Percentiles rank a stretch among this genome's conserved stretches.
Evolutionary conservation across 2,329 filamentous ascomycete species (phyloP).

Genomic region (Verticillium albo-atrum): DNA sequence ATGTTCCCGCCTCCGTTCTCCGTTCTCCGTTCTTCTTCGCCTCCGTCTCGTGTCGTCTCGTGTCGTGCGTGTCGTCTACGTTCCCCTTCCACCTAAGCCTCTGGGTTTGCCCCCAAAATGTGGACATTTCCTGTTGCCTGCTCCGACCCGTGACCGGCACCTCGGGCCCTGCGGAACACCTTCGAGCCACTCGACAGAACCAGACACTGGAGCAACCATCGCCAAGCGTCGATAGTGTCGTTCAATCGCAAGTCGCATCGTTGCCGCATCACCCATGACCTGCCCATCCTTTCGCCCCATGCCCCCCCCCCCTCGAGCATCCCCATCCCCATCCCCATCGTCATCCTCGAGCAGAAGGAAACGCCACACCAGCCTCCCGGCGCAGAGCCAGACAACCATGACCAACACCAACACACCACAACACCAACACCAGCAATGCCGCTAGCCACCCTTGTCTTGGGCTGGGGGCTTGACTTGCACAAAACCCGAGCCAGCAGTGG

Average conservation of each 20-base stretch:
- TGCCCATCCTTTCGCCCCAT: neutral
- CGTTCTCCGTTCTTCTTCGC: neutral
- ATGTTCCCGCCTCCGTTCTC: neutral
- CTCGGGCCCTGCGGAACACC: neutral
- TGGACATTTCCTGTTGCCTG: neutral
- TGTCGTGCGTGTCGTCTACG: neutral
- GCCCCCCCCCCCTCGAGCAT: too few relatives aligned
- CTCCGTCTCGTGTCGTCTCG: too few relatives aligned
- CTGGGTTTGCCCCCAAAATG: neutral
- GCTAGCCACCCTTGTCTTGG: neutral
- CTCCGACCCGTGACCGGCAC: neutral
- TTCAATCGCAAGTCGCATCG: too few relatives aligned
- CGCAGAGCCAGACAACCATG: too few relatives aligned
- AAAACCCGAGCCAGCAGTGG: neutral
- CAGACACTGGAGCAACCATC: neutral
- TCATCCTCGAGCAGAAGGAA: neutral
- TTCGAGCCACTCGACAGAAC: neutral
- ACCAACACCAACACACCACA: neutral
- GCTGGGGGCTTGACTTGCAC: neutral
- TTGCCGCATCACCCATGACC: too few relatives aligned
- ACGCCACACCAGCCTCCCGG: neutral
- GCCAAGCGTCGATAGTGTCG: neutral
- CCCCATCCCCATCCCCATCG: too few relatives aligned
- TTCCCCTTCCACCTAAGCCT: neutral
- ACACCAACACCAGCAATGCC: neutral